Percentiles rank a stretch among this genome's conserved stretches.
Evolutionary conservation across 305 asterid genomes (phyloP).

Genomic region (Fraxinus paxiana): DNA sequence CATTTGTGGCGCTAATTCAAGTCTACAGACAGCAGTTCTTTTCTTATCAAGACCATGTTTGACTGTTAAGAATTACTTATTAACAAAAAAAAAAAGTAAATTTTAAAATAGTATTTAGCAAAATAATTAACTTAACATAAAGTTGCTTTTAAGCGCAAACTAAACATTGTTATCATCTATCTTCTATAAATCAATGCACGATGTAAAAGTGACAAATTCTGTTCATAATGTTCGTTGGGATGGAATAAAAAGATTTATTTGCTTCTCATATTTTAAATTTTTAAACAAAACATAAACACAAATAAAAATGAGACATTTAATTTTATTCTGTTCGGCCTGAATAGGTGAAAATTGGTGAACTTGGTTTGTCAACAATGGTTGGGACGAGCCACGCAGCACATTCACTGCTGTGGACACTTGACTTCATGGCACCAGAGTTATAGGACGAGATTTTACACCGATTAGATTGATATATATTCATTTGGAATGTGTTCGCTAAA

Average conservation of each 20-base stretch:
- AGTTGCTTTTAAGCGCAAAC: not conserved
- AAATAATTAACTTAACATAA: not conserved
- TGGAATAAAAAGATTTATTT: not conserved
- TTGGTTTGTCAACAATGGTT: slow-evolving; percentile 66
- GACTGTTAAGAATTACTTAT: not conserved
- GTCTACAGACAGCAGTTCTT: not conserved
- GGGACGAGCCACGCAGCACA: slow-evolving; percentile 63
- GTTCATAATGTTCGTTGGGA: too few relatives aligned
- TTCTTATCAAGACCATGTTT: not conserved
- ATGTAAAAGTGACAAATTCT: too few relatives aligned
- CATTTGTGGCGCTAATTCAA: not conserved
- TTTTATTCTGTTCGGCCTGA: slow-evolving; percentile 18
- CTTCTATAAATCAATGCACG: too few relatives aligned
- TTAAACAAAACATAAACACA: not conserved
- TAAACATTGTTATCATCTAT: too few relatives aligned
- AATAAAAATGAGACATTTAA: not conserved
- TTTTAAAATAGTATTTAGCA: too few relatives aligned
- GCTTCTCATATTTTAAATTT: not conserved
- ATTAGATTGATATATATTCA: too few relatives aligned
- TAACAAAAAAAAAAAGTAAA: not conserved
- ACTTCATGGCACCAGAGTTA: slow-evolving; percentile 77
- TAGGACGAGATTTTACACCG: slow-evolving; percentile 53
- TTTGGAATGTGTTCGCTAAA: slow-evolving; percentile 79
- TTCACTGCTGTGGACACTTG: slow-evolving; percentile 74
- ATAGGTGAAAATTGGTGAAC: slow-evolving; percentile 80